These are phyloP conservation scores for Xylaria telfairii DNA, from an alignment of 495 filamentous ascomycete species.

Conservation along the genomic window DNA sequence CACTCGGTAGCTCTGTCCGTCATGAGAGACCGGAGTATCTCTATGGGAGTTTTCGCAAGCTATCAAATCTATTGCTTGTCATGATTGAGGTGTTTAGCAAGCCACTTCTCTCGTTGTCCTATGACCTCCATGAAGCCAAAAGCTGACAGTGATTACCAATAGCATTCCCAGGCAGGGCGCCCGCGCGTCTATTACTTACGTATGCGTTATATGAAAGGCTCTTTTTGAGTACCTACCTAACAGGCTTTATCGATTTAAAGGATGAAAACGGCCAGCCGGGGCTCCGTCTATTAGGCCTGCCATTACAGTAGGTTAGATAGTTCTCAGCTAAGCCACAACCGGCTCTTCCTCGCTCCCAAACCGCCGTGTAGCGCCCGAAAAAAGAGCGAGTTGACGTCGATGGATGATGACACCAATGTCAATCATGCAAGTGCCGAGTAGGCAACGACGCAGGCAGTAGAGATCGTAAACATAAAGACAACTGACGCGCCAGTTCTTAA, in stretches of 20 bases:
- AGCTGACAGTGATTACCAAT: constrained; percentile 1
- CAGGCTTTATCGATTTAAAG: background rate
- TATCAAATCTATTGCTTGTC: background rate
- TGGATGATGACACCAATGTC: background rate
- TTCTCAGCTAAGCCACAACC: background rate
- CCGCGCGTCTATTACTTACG: no score
- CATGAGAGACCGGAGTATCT: background rate
- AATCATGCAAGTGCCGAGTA: background rate
- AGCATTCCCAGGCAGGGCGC: background rate
- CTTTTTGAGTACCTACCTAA: background rate
- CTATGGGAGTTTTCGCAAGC: background rate
- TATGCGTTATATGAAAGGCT: background rate
- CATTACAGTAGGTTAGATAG: no score
- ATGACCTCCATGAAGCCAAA: background rate
- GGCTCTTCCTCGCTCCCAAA: constrained; percentile 1
- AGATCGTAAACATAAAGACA: background rate
- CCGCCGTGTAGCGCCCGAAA: background rate
- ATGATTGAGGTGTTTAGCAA: constrained; percentile 1
- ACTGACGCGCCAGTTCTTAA: background rate
- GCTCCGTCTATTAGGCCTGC: no score
- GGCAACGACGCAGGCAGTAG: background rate
- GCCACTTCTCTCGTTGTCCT: background rate
- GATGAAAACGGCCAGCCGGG: no score
- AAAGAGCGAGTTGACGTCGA: constrained; percentile 9
- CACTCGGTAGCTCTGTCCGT: constrained; percentile 1